Percentiles rank a stretch among this genome's conserved stretches.
These are phyloP conservation scores for Pichia cephalocereana DNA, from an alignment of 805 yeast genomes.

Conservation along the genomic window DNA sequence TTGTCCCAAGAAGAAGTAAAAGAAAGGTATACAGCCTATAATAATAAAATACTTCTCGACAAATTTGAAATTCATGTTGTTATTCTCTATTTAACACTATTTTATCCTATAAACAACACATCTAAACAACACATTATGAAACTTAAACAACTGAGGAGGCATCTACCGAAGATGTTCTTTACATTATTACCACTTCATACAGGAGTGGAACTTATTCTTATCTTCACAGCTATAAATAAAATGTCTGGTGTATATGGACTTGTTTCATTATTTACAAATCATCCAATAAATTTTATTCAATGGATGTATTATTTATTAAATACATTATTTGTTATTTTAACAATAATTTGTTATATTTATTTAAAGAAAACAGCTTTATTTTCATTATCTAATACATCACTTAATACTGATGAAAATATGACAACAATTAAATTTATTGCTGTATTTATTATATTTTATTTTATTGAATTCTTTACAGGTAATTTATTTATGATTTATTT, in stretches of 20 bases:
- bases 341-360: constrained; percentile 14
- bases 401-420: constrained; percentile 32
- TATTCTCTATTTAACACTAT: too few relatives aligned
- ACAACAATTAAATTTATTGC: constrained; percentile 44
- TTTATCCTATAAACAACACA: too few relatives aligned
- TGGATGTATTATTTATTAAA: constrained; percentile 72
- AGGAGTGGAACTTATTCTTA: constrained; percentile 78
- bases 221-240: constrained; percentile 73
- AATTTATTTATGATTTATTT: constrained; percentile 67
- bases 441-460: constrained; percentile 52
- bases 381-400: constrained; percentile 25
- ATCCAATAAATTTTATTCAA: constrained; percentile 72
- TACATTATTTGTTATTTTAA: constrained; percentile 52
- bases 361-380: neutral
- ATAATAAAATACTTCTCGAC: too few relatives aligned
- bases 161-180: constrained; percentile 44
- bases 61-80: too few relatives aligned
- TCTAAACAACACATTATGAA: too few relatives aligned
- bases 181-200: constrained; percentile 67
- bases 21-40: neutral
- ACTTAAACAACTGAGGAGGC: neutral
- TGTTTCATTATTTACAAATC: constrained; percentile 80
- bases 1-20: neutral
- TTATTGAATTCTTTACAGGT: constrained; percentile 59
- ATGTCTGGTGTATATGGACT: constrained; percentile 86